Percentiles rank a stretch among this genome's conserved stretches.
Conservation (phyloP, 2,329 filamentous ascomycete species). For the Aspergillus nomiae region DNA sequence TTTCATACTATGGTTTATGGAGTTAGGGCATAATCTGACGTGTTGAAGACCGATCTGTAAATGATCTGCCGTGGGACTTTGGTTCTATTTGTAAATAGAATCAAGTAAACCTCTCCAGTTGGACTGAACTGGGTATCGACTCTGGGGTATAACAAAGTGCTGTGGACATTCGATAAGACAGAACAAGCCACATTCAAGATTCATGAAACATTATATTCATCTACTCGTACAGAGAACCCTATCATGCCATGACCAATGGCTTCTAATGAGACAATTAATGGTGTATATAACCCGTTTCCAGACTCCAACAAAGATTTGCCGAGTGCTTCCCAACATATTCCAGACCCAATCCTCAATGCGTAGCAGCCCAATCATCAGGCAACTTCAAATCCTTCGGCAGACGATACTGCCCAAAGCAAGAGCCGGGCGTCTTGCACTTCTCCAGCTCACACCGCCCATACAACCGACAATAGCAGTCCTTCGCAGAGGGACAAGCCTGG, state of each 20-base stretch:
- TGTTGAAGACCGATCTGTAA: no score
- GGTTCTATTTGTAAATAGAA: no score
- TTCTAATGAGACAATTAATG: not conserved
- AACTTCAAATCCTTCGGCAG: slow-evolving; percentile 41
- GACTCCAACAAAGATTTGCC: not conserved
- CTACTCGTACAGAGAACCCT: not conserved
- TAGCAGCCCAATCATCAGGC: slow-evolving; percentile 37
- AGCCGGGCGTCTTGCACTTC: slow-evolving; percentile 32
- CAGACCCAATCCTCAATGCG: slow-evolving; percentile 19
- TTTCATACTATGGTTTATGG: no score
- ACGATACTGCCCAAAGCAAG: slow-evolving; percentile 43
- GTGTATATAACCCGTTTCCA: not conserved
- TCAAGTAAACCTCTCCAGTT: no score
- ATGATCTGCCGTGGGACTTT: no score
- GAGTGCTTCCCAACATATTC: no score
- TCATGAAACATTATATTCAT: not conserved
- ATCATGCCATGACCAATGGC: no score
- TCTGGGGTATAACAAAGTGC: no score
- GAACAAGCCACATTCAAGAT: not conserved
- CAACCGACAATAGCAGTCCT: slow-evolving; percentile 49
- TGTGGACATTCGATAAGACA: no score
- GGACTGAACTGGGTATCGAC: no score
- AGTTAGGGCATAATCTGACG: no score
- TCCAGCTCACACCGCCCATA: slow-evolving; percentile 45
- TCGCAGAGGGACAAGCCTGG: slow-evolving; percentile 39